Percentiles rank a stretch among this genome's conserved stretches.
phyloP scores from a whole-genome alignment of 2,329 filamentous ascomycete genomes.

The Colletotrichum sublineola region DNA sequence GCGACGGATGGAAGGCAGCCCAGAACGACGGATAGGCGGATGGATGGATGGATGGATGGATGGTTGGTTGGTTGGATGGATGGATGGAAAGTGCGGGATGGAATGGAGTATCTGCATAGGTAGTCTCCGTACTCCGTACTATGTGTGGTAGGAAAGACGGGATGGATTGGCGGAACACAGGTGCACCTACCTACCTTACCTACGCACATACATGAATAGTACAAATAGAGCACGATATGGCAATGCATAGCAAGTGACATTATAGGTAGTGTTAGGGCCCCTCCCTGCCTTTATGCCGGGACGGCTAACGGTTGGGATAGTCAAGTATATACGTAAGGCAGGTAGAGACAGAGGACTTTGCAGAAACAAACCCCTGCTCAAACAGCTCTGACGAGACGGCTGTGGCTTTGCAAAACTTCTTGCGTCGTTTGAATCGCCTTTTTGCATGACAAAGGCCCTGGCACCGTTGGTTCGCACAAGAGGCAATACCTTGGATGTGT shows the following conservation, averaged over 20 bases:
- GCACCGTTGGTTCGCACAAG: slow-evolving; percentile 1
- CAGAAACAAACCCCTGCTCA: slow-evolving; percentile 37
- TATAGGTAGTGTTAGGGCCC: background rate
- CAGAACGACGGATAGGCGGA: slow-evolving; percentile 1
- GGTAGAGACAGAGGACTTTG: background rate
- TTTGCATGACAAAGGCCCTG: slow-evolving; percentile 35
- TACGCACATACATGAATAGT: background rate
- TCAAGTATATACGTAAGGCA: background rate
- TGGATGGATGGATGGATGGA: background rate
- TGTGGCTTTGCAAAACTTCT: slow-evolving; percentile 26
- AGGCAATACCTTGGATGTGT: background rate
- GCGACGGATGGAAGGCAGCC: background rate
- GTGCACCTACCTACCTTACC: background rate
- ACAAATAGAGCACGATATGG: background rate
- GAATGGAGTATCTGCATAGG: slow-evolving; percentile 17
- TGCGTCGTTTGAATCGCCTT: slow-evolving; percentile 19
- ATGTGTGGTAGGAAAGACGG: slow-evolving; percentile 5
- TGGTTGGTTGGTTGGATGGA: background rate
- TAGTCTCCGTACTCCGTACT: background rate
- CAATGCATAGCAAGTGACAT: slow-evolving; percentile 7
- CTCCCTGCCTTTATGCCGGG: slow-evolving; percentile 22
- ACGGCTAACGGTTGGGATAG: slow-evolving; percentile 31
- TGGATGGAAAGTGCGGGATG: slow-evolving; percentile 29
- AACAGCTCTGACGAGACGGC: slow-evolving; percentile 24
- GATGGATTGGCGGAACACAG: slow-evolving; percentile 32